Percentiles rank a stretch among this genome's conserved stretches.
Evolutionary conservation across 108 stramenopile species (phyloP).

Genomic region (Parmales sp.): DNA sequence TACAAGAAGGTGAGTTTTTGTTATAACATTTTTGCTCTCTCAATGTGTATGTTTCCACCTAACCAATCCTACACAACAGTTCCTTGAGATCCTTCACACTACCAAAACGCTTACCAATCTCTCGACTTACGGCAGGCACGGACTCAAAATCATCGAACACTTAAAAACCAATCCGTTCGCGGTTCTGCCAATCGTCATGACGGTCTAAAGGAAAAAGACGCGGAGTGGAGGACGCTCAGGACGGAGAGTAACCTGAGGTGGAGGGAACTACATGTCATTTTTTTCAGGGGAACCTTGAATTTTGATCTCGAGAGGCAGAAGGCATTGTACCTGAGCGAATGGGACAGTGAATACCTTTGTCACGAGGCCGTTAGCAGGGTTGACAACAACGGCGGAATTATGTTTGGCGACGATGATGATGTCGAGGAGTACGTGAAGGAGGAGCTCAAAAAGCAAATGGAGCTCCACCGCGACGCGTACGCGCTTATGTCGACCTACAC

Average conservation of each 20-base stretch:
- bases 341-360: slow-evolving; percentile 51
- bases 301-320: slow-evolving; percentile 38
- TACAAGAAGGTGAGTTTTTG: background rate
- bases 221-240: slow-evolving; percentile 77
- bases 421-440: background rate
- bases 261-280: slow-evolving; percentile 44
- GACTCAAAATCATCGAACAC: slow-evolving; percentile 86
- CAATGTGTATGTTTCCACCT: slow-evolving; percentile 31
- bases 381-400: background rate
- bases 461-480: background rate
- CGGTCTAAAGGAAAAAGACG: slow-evolving; percentile 89
- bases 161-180: slow-evolving; percentile 77
- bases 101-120: background rate
- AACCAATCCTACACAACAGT: slow-evolving; percentile 30
- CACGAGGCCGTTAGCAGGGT: slow-evolving; percentile 42
- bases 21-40: slow-evolving; percentile 10
- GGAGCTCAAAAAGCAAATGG: background rate
- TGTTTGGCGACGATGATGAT: background rate
- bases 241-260: slow-evolving; percentile 48
- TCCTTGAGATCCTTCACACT: slow-evolving; percentile 39
- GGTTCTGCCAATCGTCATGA: slow-evolving; percentile 85
- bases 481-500: background rate
- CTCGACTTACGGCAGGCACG: slow-evolving; percentile 53
- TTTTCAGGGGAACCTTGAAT: slow-evolving; percentile 59
- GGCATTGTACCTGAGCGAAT: background rate